Base-by-base conservation (phyloP, 176 grass and related monocot genomes). In the Oryza nivara region DNA sequence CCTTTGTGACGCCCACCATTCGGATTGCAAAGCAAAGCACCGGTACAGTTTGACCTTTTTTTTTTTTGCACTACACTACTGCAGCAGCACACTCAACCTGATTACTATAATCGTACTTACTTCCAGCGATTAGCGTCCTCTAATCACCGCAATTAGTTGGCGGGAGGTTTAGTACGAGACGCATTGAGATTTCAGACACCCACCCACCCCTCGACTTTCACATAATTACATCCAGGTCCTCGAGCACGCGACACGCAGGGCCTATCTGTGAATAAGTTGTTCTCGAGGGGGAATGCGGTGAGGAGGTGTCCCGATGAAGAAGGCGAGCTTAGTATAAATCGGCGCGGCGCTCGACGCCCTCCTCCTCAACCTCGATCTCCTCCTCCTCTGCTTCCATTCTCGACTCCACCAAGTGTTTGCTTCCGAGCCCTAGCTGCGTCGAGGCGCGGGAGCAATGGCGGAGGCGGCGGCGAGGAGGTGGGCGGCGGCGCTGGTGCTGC, bases 231-330 rank as follows among this genome's bases (percentile, higher is more conserved):
- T 0, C 1, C 0, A 19, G 0, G 0, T 3, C 80, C 80, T 69
- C 3, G 0, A 0, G 0, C 9, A 0, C 0, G 1, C 4, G 0
- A 0, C 0, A 0, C 0, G 0, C 1, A n/a, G 80, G 76, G 26
- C 10, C 0, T 0, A 0, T 3, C 0, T 65, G 80, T 0, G 2
- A 89, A 81, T 0, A 28, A 1, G 1, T 6, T 40, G 7, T 40
- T 30, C 65, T 0, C 0, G 5, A 70, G 48, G 87, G 90, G 83
- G 52, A 86, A 92, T 92, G 84, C 28, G 85, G 82, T 74, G 49
- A 63, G 65, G 35, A 16, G 40, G 2, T 69, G 45, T 40, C 16
- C 23, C 67, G 30, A 25, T 7, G 34, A 23, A 23, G 12, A 41
- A 70, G 83, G 22, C 11, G 73, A 16, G 45, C 35, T 5, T 7